These are phyloP conservation scores for Calonectria pauciramosa DNA, from an alignment of 2,329 filamentous ascomycete genomes.

Conservation along the genomic window DNA sequence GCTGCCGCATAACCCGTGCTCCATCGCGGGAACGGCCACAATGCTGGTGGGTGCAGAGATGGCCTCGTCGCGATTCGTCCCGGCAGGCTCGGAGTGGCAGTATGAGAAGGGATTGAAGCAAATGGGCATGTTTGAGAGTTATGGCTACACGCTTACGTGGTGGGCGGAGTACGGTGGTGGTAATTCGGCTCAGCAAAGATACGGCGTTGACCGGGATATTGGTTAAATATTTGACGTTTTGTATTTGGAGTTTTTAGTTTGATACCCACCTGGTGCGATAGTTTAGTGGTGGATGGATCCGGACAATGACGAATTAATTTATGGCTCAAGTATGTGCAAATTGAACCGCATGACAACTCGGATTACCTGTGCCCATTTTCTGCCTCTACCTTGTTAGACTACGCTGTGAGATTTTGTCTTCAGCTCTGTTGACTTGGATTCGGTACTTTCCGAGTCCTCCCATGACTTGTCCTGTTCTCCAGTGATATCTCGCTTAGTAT, in stretches of 20 bases:
- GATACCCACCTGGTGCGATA: background rate
- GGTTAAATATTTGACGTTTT: slow-evolving; percentile 4
- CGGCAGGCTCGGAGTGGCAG: slow-evolving; percentile 45
- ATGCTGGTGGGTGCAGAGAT: slow-evolving; percentile 46
- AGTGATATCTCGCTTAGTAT: background rate
- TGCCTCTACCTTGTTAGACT: background rate
- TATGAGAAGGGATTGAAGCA: slow-evolving; percentile 34
- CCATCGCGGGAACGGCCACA: slow-evolving; percentile 45
- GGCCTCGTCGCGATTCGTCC: slow-evolving; percentile 37
- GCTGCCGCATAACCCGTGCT: slow-evolving; percentile 48
- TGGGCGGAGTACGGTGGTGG: slow-evolving; percentile 53
- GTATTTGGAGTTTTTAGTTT: slow-evolving; percentile 12
- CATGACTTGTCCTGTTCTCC: background rate
- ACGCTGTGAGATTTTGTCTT: background rate
- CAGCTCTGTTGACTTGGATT: background rate
- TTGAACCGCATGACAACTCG: background rate
- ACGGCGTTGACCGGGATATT: slow-evolving; percentile 44
- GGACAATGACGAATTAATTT: background rate
- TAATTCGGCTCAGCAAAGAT: slow-evolving; percentile 45
- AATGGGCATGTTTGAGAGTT: slow-evolving; percentile 28
- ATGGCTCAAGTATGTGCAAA: background rate
- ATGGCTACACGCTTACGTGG: slow-evolving; percentile 58
- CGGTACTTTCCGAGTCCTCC: background rate
- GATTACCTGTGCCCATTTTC: background rate
- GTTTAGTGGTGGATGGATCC: background rate